Base-by-base conservation (phyloP, 2,329 filamentous ascomycete genomes). In the Orbilia ellipsospora region DNA sequence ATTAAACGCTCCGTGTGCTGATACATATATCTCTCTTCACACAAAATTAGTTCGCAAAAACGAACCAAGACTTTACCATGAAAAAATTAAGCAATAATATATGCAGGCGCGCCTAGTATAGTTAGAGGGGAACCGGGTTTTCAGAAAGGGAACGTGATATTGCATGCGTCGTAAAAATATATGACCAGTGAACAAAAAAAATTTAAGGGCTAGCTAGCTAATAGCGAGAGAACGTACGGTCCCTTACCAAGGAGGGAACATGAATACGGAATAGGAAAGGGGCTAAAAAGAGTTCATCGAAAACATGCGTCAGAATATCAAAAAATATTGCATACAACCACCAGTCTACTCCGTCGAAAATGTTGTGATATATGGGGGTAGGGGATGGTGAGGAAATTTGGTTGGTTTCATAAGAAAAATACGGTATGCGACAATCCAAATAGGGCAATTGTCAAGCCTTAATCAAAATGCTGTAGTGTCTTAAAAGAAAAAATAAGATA, bases 381-480 rank as follows among this genome's bases (percentile, higher is more conserved):
- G 54, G 42, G 51, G 23, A 61, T 57, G 23, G 51, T 23, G 12
- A n/a, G 48, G 51, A 18, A 45, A 26, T 23, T 36, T 44, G 59
- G 5, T 23, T 54, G 26, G 18, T 61, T 60, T 56, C 36, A 51
- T 55, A 18, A 20, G 13, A 10, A 36, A 36, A 36, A 36, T 36
- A 36, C 31, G 31, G 31, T 36, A 36, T 36, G 31, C 31, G 31
- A 36, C 31, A 36, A 36, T 10, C 5, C 10, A 36, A 36, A 10
- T 36, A 36, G 31, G 5, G 31, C 31, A 36, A 4, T 36, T 36
- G 62, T 56, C 44, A 64, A 51, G 18, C 48, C 48, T 42, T 67
- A 63, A 48, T 57, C 69, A 65, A 63, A 57, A 74, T 74, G 51
- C 63, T 63, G 64, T 59, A 52, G 57, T 74, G 64, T 74, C 70